Percentiles rank a stretch among this genome's conserved stretches.
Evolutionary conservation across 805 yeast species (phyloP).

Genomic region (Hagleromyces aurorensis): DNA sequence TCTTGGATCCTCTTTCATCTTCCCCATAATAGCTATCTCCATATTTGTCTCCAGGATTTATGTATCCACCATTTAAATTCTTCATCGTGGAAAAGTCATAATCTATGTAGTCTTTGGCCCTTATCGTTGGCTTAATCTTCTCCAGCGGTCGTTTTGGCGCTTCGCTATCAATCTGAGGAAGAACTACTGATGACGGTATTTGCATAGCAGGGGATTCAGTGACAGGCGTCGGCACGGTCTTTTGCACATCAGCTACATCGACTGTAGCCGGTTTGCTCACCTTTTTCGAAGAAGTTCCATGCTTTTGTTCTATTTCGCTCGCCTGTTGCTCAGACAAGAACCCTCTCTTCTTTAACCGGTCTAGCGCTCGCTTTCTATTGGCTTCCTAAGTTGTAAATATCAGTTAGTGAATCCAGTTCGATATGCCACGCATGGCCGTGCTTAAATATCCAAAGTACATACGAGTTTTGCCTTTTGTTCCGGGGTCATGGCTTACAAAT

Average conservation of each 20-base stretch:
- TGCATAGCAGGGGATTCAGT: neutral
- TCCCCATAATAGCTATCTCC: conserved; percentile 22
- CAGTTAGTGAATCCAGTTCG: neutral
- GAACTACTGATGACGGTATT: neutral
- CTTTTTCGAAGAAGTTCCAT: no score
- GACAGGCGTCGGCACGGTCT: neutral
- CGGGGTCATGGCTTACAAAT: conserved; percentile 15
- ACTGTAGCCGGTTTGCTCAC: conserved; percentile 3
- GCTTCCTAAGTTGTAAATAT: conserved; percentile 38
- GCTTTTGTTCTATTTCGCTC: conserved; percentile 15
- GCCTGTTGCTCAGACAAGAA: conserved; percentile 20
- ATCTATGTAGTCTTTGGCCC: conserved; percentile 63
- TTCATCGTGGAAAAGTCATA: conserved; percentile 88
- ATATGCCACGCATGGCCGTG: conserved; percentile 1
- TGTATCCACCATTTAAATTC: conserved; percentile 82
- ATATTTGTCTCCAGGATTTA: conserved; percentile 30
- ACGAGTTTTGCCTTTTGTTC: conserved; percentile 32
- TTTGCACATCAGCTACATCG: neutral
- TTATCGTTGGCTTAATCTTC: conserved; percentile 40
- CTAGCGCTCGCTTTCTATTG: conserved; percentile 55
- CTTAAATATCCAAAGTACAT: conserved; percentile 10
- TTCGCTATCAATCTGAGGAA: conserved; percentile 2
- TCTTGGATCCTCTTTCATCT: conserved; percentile 20
- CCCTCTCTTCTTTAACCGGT: conserved; percentile 44
- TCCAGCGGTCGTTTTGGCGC: conserved; percentile 18